Conservation (phyloP, 352 stramenopile species). For the Phytophthora sp. region DNA sequence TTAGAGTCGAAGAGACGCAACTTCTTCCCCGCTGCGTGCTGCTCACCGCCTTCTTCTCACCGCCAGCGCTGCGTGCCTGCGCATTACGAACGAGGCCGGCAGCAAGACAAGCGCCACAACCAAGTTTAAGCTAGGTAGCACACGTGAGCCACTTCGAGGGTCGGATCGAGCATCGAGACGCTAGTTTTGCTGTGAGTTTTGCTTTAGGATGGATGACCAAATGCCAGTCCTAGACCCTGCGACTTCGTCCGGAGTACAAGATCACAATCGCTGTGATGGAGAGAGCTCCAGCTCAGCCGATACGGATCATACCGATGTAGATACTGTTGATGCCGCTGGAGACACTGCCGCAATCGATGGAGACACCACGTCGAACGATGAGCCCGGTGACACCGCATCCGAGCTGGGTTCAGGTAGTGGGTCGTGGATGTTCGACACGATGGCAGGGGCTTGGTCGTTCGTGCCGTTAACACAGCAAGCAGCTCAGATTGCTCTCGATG, state of each 20-base stretch:
- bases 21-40: constrained; percentile 2
- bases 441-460: constrained; percentile 28
- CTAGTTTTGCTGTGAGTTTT: not conserved
- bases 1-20: constrained; percentile 19
- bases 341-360: too few species aligned
- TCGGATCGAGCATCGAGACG: not conserved
- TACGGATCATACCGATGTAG: too few species aligned
- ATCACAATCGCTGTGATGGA: constrained; percentile 14
- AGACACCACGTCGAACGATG: not conserved
- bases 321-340: too few species aligned
- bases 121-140: not conserved
- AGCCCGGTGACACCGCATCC: not conserved
- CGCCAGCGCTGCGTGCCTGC: not conserved
- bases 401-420: not conserved
- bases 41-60: not conserved
- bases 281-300: constrained; percentile 9
- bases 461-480: constrained; percentile 23
- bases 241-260: not conserved
- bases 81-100: constrained; percentile 9
- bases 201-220: constrained; percentile 3
- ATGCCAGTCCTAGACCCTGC: not conserved
- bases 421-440: constrained; percentile 13
- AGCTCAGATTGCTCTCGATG: constrained; percentile 38
- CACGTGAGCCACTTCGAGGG: not conserved
- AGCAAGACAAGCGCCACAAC: constrained; percentile 5